Percentiles rank a stretch among this genome's conserved stretches.
These are phyloP conservation scores for Udeniomyces megalosporus DNA, from an alignment of 768 basidiomycete genomes.

Conservation along the genomic window DNA sequence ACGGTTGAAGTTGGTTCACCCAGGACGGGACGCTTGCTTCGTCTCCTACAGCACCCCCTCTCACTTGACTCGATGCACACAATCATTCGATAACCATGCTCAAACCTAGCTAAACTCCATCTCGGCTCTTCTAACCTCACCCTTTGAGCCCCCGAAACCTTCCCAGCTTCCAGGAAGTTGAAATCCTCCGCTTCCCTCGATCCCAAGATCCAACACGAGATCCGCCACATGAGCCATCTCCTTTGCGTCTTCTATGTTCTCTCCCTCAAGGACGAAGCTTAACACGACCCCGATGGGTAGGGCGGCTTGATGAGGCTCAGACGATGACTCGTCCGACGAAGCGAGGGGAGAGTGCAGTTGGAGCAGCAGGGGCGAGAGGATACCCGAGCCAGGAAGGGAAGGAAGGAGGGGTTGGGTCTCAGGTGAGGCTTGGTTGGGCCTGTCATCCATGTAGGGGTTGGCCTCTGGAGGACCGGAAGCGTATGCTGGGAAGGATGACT, in stretches of 20 bases:
- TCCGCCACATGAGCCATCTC: constrained; percentile 9
- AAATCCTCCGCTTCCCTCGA: constrained; percentile 7
- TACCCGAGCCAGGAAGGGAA: constrained; percentile 7
- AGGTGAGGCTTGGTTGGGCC: background rate
- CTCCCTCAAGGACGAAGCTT: constrained; percentile 6
- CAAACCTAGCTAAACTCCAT: too few species aligned
- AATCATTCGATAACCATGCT: too few species aligned
- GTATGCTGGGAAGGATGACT: constrained; percentile 1
- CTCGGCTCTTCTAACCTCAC: background rate
- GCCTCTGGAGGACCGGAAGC: background rate
- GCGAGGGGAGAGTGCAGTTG: background rate
- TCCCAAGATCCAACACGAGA: constrained; percentile 8
- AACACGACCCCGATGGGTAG: constrained; percentile 4
- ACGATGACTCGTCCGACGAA: background rate
- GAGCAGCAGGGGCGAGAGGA: constrained; percentile 2
- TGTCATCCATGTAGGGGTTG: too few species aligned
- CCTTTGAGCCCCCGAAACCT: background rate
- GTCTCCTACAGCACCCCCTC: too few species aligned
- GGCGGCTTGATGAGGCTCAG: background rate
- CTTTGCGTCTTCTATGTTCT: constrained; percentile 11
- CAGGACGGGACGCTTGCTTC: too few species aligned
- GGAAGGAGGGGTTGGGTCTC: constrained; percentile 4
- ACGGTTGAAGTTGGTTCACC: too few species aligned
- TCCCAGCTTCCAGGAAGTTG: constrained; percentile 10
- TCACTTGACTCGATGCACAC: too few species aligned